These are phyloP conservation scores for Immersiella caudata DNA, from an alignment of 495 filamentous ascomycete genomes.

Conservation along the genomic window DNA sequence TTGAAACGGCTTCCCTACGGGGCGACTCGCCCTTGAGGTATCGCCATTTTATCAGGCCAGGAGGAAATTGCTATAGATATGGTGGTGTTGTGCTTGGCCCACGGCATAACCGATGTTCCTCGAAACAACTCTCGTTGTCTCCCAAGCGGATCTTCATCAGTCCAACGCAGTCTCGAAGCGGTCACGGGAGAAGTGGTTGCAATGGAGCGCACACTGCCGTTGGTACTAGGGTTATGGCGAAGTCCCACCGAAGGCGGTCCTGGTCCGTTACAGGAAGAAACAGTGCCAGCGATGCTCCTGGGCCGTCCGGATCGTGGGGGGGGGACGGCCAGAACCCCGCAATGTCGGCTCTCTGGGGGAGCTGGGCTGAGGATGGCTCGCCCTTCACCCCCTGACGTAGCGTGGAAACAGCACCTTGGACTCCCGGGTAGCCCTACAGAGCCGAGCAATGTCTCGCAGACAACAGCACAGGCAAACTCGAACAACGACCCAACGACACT, in stretches of 20 bases:
- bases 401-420: background rate
- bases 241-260: no score
- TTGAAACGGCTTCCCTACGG: conserved; percentile 17
- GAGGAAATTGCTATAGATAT: background rate
- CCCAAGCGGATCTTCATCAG: background rate
- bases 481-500: background rate
- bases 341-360: background rate
- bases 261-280: no score
- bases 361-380: background rate
- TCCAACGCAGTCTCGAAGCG: background rate
- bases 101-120: background rate
- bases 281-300: background rate
- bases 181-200: background rate
- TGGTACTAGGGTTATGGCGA: background rate
- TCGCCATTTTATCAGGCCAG: background rate
- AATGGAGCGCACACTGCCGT: background rate
- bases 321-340: background rate
- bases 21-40: background rate
- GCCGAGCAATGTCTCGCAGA: background rate
- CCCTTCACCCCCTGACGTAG: background rate
- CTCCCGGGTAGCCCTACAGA: background rate
- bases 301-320: background rate
- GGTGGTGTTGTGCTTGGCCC: background rate
- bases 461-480: background rate
- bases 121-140: background rate